Percentiles rank a stretch among this genome's conserved stretches.
phyloP scores from a whole-genome alignment of 2,329 filamentous ascomycete genomes.

The Phoma sp. region DNA sequence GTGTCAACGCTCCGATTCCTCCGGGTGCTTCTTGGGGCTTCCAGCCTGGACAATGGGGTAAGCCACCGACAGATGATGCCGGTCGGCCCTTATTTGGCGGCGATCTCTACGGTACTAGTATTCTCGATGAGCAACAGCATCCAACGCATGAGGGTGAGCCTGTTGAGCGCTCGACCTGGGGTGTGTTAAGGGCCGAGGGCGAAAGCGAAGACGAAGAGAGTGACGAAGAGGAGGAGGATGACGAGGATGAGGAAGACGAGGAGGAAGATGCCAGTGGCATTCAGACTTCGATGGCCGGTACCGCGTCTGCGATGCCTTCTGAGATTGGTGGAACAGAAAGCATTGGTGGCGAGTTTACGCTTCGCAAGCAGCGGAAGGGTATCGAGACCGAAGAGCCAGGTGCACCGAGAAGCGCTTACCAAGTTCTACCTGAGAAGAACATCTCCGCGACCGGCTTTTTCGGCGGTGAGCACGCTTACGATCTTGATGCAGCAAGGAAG shows the following conservation, averaged over 20 bases:
- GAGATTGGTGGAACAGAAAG: constrained; percentile 78
- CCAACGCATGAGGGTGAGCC: constrained; percentile 67
- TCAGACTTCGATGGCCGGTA: constrained; percentile 70
- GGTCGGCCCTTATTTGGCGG: constrained; percentile 91
- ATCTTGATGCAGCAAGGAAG: constrained; percentile 67
- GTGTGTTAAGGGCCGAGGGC: constrained; percentile 81
- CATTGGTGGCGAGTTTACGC: constrained; percentile 84
- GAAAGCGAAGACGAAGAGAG: constrained; percentile 72
- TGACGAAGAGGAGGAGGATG: constrained; percentile 63
- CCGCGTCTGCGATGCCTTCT: constrained; percentile 79
- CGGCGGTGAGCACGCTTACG: constrained; percentile 91
- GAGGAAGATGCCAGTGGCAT: constrained; percentile 64
- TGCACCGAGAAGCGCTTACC: constrained; percentile 78
- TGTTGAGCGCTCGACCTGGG: constrained; percentile 88
- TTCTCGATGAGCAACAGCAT: constrained; percentile 65
- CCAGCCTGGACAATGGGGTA: constrained; percentile 92
- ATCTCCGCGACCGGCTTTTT: constrained; percentile 92
- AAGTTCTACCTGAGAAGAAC: constrained; percentile 86
- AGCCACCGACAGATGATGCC: constrained; percentile 92
- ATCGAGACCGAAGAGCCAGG: constrained; percentile 85
- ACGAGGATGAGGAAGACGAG: constrained; percentile 72
- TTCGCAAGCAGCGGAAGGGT: constrained; percentile 80
- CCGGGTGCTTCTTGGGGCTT: constrained; percentile 92
- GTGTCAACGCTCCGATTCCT: constrained; percentile 90
- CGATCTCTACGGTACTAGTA: constrained; percentile 85